Conservation (phyloP, 2,329 filamentous ascomycete genomes). For the Arthrobotrys pseudoclavata region DNA sequence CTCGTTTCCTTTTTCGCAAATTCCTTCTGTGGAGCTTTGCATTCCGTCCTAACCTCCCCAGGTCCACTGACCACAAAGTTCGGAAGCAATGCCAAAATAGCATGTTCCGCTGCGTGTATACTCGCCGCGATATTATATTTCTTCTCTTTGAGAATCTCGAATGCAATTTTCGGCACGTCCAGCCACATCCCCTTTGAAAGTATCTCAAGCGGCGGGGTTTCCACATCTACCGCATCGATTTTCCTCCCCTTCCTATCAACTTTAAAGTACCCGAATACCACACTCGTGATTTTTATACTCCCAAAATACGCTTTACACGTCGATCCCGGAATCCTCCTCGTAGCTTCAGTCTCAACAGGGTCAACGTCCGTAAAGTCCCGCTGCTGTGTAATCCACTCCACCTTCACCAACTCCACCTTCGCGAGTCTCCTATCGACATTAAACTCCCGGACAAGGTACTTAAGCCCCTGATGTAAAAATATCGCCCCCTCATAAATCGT, state of each 20-base stretch:
- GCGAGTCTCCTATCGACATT: slow-evolving; percentile 81
- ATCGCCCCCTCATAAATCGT: slow-evolving; percentile 97
- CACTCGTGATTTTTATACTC: slow-evolving; percentile 84
- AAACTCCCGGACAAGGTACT: slow-evolving; percentile 92
- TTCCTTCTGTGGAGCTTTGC: slow-evolving; percentile 89
- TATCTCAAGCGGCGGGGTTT: slow-evolving; percentile 90
- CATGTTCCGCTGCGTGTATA: slow-evolving; percentile 95
- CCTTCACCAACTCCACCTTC: slow-evolving; percentile 86
- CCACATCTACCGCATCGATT: slow-evolving; percentile 90
- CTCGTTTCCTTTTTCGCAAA: slow-evolving; percentile 78
- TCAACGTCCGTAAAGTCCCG: slow-evolving; percentile 95
- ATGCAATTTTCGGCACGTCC: slow-evolving; percentile 82
- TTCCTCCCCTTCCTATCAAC: slow-evolving; percentile 84
- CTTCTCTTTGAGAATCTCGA: slow-evolving; percentile 81
- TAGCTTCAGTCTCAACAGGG: slow-evolving; percentile 89
- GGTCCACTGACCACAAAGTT: slow-evolving; percentile 91
- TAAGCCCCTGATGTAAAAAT: slow-evolving; percentile 94
- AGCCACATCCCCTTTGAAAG: slow-evolving; percentile 94
- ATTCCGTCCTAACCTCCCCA: slow-evolving; percentile 93
- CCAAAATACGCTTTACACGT: slow-evolving; percentile 79
- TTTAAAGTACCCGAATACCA: slow-evolving; percentile 97
- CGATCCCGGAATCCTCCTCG: slow-evolving; percentile 75
- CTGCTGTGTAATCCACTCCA: slow-evolving; percentile 95
- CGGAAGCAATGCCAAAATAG: slow-evolving; percentile 84
- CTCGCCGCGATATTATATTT: slow-evolving; percentile 85